A percentile compares a stretch with the other conserved stretches of the same genome.
Conservation (phyloP, 441 rosid species). For the Daphne laureola region DNA sequence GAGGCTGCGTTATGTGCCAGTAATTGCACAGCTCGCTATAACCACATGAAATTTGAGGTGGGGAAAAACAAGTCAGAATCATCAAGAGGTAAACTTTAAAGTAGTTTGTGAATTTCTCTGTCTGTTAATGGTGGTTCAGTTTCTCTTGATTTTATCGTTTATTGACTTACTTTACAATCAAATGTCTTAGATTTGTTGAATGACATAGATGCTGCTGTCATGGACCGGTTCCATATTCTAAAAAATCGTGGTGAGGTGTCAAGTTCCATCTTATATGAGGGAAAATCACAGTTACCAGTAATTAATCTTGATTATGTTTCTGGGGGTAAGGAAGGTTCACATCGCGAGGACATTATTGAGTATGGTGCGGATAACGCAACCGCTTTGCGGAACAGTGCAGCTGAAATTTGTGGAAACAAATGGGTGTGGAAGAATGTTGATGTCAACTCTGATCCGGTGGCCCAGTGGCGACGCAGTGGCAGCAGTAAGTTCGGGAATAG, state of each 20-base stretch:
- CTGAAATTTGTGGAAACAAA: conserved; percentile 10
- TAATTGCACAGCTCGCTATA: conserved; percentile 61
- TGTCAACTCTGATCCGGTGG: conserved; percentile 18
- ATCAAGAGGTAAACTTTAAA: conserved; percentile 28
- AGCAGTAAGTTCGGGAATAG: conserved; percentile 14
- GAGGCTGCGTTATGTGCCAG: conserved; percentile 80
- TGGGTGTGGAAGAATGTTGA: conserved; percentile 15
- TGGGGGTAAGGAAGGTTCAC: conserved; percentile 14
- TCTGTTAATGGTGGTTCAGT: conserved; percentile 1
- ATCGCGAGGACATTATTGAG: conserved; percentile 8
- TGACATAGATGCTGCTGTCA: conserved; percentile 26
- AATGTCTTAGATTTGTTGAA: conserved; percentile 25
- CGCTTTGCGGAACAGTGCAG: conserved; percentile 7
- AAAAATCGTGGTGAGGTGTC: conserved; percentile 21
- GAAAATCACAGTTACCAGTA: conserved; percentile 12
- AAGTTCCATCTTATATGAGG: conserved; percentile 14
- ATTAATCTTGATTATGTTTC: conserved; percentile 17
- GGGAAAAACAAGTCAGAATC: conserved; percentile 28
- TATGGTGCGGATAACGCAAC: conserved; percentile 12
- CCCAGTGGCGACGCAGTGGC: conserved; percentile 6
- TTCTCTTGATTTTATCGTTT: conserved; percentile 1
- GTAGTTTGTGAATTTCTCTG: conserved; percentile 1
- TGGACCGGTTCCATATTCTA: conserved; percentile 36
- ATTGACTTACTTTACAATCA: conserved; percentile 6
- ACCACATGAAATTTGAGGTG: conserved; percentile 50